Evolutionary conservation across 352 stramenopile species (phyloP), one percentile per base, ranked within the genome.

Genomic region (Aphanomyces cochlioides): DNA sequence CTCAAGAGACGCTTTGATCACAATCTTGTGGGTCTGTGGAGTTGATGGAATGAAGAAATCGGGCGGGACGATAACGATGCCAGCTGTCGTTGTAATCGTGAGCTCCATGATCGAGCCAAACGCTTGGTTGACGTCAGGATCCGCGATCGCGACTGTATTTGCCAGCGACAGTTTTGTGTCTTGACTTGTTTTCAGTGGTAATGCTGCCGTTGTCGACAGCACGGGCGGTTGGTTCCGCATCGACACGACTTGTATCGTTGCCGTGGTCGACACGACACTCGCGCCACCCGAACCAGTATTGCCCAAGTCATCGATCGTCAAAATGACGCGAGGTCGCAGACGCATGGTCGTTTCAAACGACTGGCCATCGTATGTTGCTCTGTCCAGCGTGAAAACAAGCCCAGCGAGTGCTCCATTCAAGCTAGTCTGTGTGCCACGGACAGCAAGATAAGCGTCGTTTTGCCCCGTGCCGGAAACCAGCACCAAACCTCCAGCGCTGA

Each of bases 221-320:
- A 72, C 7, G 5, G 84, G 73, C n/a, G 47, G 54, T 21, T 80
- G n/a, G 6, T 72, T 45, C 28, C 79, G 75, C 15, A 19, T 47
- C 73, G 77, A 82, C 38, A 43, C 50, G 39, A 87, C 61, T 12
- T 78, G 78, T 12, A 83, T 69, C 3, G 75, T 21, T 5, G 89
- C 36, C 1, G 65, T 78, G 0, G 73, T 73, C 0, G 76, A 72
- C 43, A 77, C 77, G 19, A 85, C 74, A 37, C 77, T 78, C n/a
- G 83, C 76, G 0, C 82, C 83, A 56, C 84, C 84, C 10, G 57
- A 74, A 36, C 83, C 84, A 47, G 77, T 77, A 3, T 75, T 80
- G 12, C 81, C 83, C 50, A 76, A 72, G 56, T 92, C 84, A 48
- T 92, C 84, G 38, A 83, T 73, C 34, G 75, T 85, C 13, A 90